phyloP scores from a whole-genome alignment of 2,329 filamentous ascomycete species.

The Aphanoascus verrucosus region DNA sequence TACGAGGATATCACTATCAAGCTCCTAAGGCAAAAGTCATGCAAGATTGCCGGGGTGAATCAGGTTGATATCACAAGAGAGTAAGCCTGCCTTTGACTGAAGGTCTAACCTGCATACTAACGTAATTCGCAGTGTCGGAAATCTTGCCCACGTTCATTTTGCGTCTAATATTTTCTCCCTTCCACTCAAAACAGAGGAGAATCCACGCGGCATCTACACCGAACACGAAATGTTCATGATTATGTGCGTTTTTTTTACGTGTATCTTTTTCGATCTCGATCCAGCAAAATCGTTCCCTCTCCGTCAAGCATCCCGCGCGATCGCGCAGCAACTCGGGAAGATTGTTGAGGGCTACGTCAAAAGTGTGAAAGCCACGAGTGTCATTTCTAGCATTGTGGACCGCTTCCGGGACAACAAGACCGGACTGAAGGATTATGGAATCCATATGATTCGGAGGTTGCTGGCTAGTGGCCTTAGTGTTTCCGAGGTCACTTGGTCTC shows the following conservation, averaged over 20 bases:
- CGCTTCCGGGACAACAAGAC: conserved; percentile 43
- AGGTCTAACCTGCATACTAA: neutral
- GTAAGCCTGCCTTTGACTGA: conserved; percentile 17
- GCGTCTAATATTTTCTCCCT: conserved; percentile 21
- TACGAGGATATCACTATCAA: conserved; percentile 18
- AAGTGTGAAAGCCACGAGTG: conserved; percentile 37
- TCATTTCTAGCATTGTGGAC: conserved; percentile 45
- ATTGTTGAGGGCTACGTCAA: conserved; percentile 33
- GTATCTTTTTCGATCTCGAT: conserved; percentile 41
- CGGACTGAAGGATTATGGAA: conserved; percentile 52
- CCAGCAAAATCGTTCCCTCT: conserved; percentile 40
- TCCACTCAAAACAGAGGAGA: conserved; percentile 22
- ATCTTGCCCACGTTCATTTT: conserved; percentile 22
- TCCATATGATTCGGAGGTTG: conserved; percentile 53
- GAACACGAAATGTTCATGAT: conserved; percentile 46
- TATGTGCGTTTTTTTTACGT: conserved; percentile 38
- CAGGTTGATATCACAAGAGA: conserved; percentile 22
- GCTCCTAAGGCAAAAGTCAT: conserved; percentile 42
- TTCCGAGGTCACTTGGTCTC: conserved; percentile 59
- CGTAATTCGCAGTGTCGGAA: conserved; percentile 16
- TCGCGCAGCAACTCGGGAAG: conserved; percentile 29
- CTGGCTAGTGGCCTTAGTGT: conserved; percentile 52
- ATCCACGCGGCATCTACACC: conserved; percentile 30
- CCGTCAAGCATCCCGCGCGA: conserved; percentile 35
- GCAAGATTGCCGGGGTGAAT: conserved; percentile 44